Percentiles rank a stretch among this genome's conserved stretches.
Conservation (phyloP, 495 filamentous ascomycete species). For the Astrothelium subdiscretum region DNA sequence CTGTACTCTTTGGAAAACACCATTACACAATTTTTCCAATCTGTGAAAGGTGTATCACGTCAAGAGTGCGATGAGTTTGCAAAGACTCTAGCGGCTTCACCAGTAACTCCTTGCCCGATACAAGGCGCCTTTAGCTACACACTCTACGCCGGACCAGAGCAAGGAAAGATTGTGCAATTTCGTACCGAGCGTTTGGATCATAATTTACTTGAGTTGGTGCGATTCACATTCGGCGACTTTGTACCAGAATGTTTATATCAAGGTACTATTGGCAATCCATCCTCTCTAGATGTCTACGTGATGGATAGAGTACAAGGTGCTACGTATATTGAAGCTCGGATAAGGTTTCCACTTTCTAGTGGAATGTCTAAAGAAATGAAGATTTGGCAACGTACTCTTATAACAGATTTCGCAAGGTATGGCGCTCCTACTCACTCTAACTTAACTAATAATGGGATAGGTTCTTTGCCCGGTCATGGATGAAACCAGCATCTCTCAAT, state of each 20-base stretch:
- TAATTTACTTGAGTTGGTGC: conserved; percentile 4
- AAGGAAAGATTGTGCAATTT: conserved; percentile 7
- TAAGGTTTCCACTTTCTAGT: background rate
- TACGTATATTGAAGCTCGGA: conserved; percentile 2
- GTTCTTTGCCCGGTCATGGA: conserved; percentile 4
- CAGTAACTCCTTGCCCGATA: conserved; percentile 4
- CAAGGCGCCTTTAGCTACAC: conserved; percentile 9
- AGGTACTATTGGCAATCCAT: background rate
- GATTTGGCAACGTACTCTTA: background rate
- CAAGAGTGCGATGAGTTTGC: conserved; percentile 7
- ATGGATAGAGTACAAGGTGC: background rate
- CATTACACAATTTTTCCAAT: background rate
- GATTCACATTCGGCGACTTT: background rate
- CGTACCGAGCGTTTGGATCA: background rate
- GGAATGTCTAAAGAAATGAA: conserved; percentile 1
- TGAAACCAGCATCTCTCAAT: background rate
- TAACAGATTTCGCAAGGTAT: background rate
- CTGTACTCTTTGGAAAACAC: background rate
- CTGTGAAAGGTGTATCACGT: background rate
- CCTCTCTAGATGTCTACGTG: background rate
- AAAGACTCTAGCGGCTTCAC: background rate
- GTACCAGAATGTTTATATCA: background rate
- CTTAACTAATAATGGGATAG: background rate
- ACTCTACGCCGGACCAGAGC: background rate
- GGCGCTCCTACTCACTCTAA: background rate